Evolutionary conservation across 345 rosid genomes (phyloP), one percentile per base, ranked within the genome.

Genomic region (Hibiscus trionum): DNA sequence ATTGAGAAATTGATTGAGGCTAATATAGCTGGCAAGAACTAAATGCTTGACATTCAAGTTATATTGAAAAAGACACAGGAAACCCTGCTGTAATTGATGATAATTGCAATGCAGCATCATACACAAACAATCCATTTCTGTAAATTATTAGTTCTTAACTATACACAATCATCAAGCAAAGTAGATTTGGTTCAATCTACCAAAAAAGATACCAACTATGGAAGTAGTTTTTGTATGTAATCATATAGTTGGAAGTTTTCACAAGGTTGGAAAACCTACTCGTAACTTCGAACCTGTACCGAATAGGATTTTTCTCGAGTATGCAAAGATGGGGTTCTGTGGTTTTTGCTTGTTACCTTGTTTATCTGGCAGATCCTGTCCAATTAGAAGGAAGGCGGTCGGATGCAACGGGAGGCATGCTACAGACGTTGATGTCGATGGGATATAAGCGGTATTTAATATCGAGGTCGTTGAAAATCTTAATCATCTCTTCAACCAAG

Each of bases 401-500:
- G 2, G 88, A 81, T 66, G 42, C 66, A 70, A 58, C 19, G 0
- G 82, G 62, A 57, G 98, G 92, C 78, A 89, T 68, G 44, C 79
- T 57, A 5, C 81, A 87, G 11, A 91, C 66, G 5, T 86, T 93
- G 69, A 93, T 79, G 49, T 93, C 87, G 26, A 87, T 50, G 4
- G 98, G 97, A 21, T 73, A 83, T 76, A 89, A 70, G 39, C 97
- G 83, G 77, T 81, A 88, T 8, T 91, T 91, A 16, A 91, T 82
- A 78, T 91, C 96, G 7, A 88, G 83, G 39, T 91, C 97, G 61
- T 79, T 83, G 72, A 93, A 86, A n/a, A 76, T 79, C 79, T 78
- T 88, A 50, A 86, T 81, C 81, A 93, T 71, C 76, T 93, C 98
- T 83, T 93, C 96, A 4, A 91, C 69, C 69, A 93, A 66, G 19